Base-by-base conservation (phyloP, 148 eudicot species). In the Mesembryanthemum crystallinum region DNA sequence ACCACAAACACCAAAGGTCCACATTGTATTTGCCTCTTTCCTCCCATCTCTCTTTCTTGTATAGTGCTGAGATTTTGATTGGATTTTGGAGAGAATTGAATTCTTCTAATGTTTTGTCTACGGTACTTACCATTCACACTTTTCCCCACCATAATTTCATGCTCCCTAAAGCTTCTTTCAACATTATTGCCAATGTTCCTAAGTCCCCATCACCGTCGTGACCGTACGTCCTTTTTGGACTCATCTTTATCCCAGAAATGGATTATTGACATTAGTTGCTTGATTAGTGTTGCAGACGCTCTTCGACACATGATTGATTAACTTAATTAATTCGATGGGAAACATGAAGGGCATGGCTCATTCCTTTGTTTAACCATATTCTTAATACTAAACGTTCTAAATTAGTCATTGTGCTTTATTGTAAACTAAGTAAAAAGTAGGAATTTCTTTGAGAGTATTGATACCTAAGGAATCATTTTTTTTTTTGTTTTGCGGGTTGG, bases 181-280 rank as follows among this genome's bases (percentile, higher is more conserved):
- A 4, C 43, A 78, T 78, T 72, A 78, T 78, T 64, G 76, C 65
- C 30, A 49, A 64, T 78, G 80, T 69, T 69, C 74, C 79, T 73
- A 69, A 77, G 61, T 73, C 74, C 39, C 68, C 68, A 32, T 64
- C 71, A 54, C 64, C 72, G 39, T 51, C 62, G 32, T 63, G 9
- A 42, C 81, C 81, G 81, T 78, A 78, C 81, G 76, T 72, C 81
- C 76, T 78, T 78, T 67, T 78, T 78, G 71, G 72, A 25, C 59
- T 72, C 71, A 3, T 52, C 62, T 63, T 71, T 63, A 24, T 57
- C 37, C 27, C 37, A 5, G 35, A 27, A 57, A 52, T 24, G 43
- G 51, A 51, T 69, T 15, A 4, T 28, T 54, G 33, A 65, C 27
- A 25, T 47, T 69, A 28, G 29, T 69, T 52, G 14, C 23, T 69